These are phyloP conservation scores for Tinospora cordifolia DNA, from an alignment of 164 flowering plant genomes.

Conservation along the genomic window DNA sequence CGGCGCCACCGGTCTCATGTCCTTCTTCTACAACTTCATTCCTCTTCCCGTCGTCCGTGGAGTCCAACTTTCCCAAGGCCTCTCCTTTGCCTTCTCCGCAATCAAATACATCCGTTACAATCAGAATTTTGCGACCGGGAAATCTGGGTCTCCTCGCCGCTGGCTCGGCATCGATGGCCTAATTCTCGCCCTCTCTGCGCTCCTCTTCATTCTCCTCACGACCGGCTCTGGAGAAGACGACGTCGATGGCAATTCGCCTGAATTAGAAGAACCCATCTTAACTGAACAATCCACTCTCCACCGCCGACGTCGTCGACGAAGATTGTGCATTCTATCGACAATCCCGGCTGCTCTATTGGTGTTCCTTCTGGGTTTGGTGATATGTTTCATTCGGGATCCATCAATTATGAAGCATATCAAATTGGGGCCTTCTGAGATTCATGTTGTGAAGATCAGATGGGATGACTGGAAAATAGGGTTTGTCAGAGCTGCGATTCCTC, in stretches of 20 bases:
- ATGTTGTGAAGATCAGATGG: constrained; percentile 45
- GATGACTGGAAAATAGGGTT: constrained; percentile 82
- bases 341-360: constrained; percentile 67
- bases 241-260: background rate
- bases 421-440: constrained; percentile 62
- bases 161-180: constrained; percentile 82
- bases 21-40: constrained; percentile 49
- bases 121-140: constrained; percentile 47
- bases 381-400: constrained; percentile 67
- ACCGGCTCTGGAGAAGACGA: constrained; percentile 50
- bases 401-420: constrained; percentile 39
- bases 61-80: constrained; percentile 86
- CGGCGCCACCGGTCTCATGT: constrained; percentile 81
- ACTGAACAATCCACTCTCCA: background rate
- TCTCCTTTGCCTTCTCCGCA: constrained; percentile 75
- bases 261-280: background rate
- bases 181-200: constrained; percentile 43
- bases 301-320: constrained; percentile 11
- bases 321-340: constrained; percentile 30
- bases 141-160: constrained; percentile 38
- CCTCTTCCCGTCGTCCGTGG: constrained; percentile 92
- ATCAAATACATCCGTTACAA: constrained; percentile 63
- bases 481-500: constrained; percentile 67
- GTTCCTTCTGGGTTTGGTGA: constrained; percentile 48
- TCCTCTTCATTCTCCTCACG: constrained; percentile 42